These are phyloP conservation scores for Tilletiaria anomala DNA, from an alignment of 1,284 basidiomycete species.

Conservation along the genomic window DNA sequence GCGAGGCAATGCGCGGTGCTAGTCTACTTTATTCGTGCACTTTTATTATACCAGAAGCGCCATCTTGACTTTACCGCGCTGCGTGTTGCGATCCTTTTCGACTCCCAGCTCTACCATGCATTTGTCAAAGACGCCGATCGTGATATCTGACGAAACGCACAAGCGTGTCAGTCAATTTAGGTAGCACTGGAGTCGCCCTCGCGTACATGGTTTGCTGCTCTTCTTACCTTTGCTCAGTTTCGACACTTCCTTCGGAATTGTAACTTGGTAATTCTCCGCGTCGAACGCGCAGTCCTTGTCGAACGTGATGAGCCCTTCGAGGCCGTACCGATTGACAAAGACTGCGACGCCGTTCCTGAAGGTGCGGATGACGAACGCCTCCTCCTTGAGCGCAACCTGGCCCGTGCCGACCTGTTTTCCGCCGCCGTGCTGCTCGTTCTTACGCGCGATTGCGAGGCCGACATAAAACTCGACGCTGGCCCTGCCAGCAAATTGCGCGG, in stretches of 20 bases:
- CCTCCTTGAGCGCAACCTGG: constrained; percentile 12
- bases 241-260: constrained; percentile 46
- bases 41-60: constrained; percentile 47
- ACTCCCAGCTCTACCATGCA: constrained; percentile 77
- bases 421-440: constrained; percentile 46
- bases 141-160: constrained; percentile 17
- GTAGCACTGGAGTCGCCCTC: too few relatives aligned
- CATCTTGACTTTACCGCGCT: constrained; percentile 84
- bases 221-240: too few relatives aligned
- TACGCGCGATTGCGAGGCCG: constrained; percentile 60
- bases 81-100: constrained; percentile 86
- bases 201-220: too few relatives aligned
- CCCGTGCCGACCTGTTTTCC: constrained; percentile 28
- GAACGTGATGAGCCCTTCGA: constrained; percentile 88
- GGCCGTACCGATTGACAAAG: constrained; percentile 79
- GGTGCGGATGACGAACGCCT: constrained; percentile 79
- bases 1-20: too few relatives aligned
- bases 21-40: too few relatives aligned
- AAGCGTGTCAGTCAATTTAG: neutral
- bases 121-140: constrained; percentile 62
- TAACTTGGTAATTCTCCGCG: constrained; percentile 74
- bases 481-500: constrained; percentile 91
- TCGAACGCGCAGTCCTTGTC: constrained; percentile 76
- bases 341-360: constrained; percentile 92
- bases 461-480: constrained; percentile 97